Evolutionary conservation across 2,329 filamentous ascomycete species (phyloP).

Genomic region (Bipolaris sorokiniana): DNA sequence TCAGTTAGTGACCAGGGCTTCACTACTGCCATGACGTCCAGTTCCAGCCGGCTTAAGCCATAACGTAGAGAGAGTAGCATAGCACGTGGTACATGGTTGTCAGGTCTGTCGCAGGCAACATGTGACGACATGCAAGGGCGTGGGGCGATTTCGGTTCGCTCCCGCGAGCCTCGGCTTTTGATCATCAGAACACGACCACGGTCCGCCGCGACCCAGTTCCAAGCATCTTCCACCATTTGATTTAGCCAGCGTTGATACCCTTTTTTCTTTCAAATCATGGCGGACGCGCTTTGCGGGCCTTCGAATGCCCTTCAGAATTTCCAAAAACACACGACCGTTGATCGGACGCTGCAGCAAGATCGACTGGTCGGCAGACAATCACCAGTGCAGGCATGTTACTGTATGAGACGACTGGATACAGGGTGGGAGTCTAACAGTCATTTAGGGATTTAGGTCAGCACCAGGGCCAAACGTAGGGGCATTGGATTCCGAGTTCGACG

Average conservation of each 20-base stretch:
- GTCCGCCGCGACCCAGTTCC: constrained; percentile 1
- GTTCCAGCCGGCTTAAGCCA: not conserved
- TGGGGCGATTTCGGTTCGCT: constrained; percentile 19
- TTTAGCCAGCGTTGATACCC: constrained; percentile 34
- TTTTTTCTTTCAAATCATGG: constrained; percentile 54
- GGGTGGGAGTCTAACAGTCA: constrained; percentile 16
- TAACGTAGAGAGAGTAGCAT: not conserved
- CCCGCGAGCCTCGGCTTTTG: constrained; percentile 31
- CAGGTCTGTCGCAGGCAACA: constrained; percentile 1
- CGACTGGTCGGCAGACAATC: constrained; percentile 63
- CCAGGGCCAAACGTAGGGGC: constrained; percentile 60
- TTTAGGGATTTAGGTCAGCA: constrained; percentile 66
- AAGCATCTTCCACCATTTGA: constrained; percentile 6
- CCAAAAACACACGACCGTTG: constrained; percentile 70
- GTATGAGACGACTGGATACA: not conserved
- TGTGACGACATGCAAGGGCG: constrained; percentile 9
- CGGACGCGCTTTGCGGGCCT: constrained; percentile 73
- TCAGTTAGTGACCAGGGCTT: constrained; percentile 9
- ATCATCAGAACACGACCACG: constrained; percentile 6
- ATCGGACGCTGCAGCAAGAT: constrained; percentile 76
- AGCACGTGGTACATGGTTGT: constrained; percentile 5
- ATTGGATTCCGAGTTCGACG: constrained; percentile 71
- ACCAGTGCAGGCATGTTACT: constrained; percentile 60
- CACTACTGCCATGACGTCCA: not conserved
- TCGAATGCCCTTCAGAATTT: constrained; percentile 77